Base-by-base conservation (phyloP, 805 yeast genomes). In the Hanseniaspora guilliermondii region DNA sequence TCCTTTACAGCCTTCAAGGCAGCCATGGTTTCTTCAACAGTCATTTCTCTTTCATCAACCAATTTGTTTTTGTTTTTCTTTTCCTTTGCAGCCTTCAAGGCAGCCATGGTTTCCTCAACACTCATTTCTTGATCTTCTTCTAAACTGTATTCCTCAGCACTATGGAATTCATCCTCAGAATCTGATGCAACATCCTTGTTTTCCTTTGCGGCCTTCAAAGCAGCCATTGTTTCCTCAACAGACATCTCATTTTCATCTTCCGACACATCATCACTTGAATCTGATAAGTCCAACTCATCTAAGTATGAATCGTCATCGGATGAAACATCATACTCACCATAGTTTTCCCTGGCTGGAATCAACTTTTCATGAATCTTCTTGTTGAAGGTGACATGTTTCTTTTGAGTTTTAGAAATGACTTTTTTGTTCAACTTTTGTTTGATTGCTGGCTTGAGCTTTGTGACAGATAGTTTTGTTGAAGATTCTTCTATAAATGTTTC, bases 21-120 rank as follows among this genome's bases (percentile, higher is more conserved):
- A 2, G 68, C 73, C 72, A 71, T 70, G 2, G 76, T 76, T 45
- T 73, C 76, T 47, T 68, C 75, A 1, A 66, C 73, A 12, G 70
- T 66, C 59, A 68, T 68, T 6, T 66, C 67, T 39, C 62, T 65
- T 27, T 63, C 60, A 4, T 64, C 70, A 30, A 11, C 33, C 2
- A 11, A 2, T 30, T 30, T 30, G 14, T 9, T 30, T 12, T 30
- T 30, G 33, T 30, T 30, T 30, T 30, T 30, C 33, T 30, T 30
- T 7, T 61, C 42, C 21, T 39, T 25, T 9, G 22, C 42, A 57
- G 63, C 63, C 44, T 60, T 65, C 42, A 22, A 21, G 1, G 24
- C 12, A 11, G 33, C 33, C 33, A 30, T 30, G 19, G 60, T 62
- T n/a, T 62, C 40, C 60, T 62, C 17, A 64, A 65, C 17, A 60